These are phyloP conservation scores for Globisporangium apiculatum DNA, from an alignment of 352 stramenopile genomes.

Conservation along the genomic window DNA sequence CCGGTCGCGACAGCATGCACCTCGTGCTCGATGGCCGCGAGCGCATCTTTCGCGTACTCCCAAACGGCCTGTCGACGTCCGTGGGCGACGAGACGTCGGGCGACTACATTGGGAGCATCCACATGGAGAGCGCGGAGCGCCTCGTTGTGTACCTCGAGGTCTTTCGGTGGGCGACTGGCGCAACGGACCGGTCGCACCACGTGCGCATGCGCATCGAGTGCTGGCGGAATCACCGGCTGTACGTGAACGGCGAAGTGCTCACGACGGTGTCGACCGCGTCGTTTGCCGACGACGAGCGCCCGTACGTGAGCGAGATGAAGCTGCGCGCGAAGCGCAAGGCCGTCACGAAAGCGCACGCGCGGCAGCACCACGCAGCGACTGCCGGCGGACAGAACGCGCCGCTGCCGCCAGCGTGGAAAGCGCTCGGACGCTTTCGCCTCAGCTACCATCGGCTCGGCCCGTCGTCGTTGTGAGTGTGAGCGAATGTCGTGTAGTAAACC, in stretches of 20 bases:
- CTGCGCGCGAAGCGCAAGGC: slow-evolving; percentile 39
- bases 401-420: slow-evolving; percentile 16
- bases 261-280: slow-evolving; percentile 21
- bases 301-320: slow-evolving; percentile 42
- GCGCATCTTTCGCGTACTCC: slow-evolving; percentile 48
- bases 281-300: slow-evolving; percentile 27
- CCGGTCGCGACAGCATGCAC: slow-evolving; percentile 25
- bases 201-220: slow-evolving; percentile 37
- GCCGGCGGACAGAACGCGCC: neutral
- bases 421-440: slow-evolving; percentile 27
- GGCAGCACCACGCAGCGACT: slow-evolving; percentile 10
- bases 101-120: slow-evolving; percentile 58
- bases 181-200: slow-evolving; percentile 26
- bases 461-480: no score
- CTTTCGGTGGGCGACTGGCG: slow-evolving; percentile 32
- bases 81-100: slow-evolving; percentile 21
- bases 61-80: slow-evolving; percentile 39
- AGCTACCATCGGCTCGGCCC: slow-evolving; percentile 15
- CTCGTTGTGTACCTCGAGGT: slow-evolving; percentile 45
- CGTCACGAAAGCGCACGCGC: slow-evolving; percentile 17
- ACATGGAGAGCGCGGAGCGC: slow-evolving; percentile 29
- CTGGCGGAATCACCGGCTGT: slow-evolving; percentile 28
- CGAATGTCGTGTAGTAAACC: no score
- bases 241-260: slow-evolving; percentile 40
- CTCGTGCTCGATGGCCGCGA: slow-evolving; percentile 55